Evolutionary conservation across 1,139 yeast genomes (phyloP).

Genomic region (Sugiyamaella japonica): DNA sequence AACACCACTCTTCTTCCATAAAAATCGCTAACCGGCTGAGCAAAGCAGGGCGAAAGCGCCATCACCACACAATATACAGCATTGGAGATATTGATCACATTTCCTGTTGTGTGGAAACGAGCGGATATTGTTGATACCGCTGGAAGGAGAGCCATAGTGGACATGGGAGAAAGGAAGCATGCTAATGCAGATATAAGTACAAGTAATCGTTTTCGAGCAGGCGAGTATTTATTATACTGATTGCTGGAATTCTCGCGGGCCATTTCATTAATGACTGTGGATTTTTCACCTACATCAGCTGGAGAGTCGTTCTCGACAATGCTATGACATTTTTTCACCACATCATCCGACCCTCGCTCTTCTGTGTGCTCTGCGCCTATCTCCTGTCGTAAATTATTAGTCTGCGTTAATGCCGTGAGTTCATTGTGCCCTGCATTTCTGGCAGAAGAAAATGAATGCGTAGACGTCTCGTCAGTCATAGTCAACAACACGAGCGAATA

Average conservation of each 20-base stretch:
- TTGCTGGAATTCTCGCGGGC: too few relatives aligned
- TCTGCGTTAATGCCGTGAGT: not conserved
- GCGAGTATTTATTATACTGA: conserved; percentile 11
- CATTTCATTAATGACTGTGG: not conserved
- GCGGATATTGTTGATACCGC: conserved; percentile 52
- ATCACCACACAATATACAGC: conserved; percentile 52
- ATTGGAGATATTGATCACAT: conserved; percentile 50
- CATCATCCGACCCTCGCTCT: not conserved
- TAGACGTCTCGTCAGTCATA: not conserved
- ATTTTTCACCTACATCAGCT: not conserved
- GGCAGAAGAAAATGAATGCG: not conserved
- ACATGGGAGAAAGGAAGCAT: conserved; percentile 25
- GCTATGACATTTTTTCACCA: conserved; percentile 1
- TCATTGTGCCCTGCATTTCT: not conserved
- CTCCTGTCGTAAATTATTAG: not conserved
- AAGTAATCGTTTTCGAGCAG: conserved; percentile 18
- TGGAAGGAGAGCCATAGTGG: conserved; percentile 42
- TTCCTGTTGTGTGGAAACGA: conserved; percentile 48
- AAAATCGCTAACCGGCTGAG: conserved; percentile 51
- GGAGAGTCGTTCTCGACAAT: not conserved
- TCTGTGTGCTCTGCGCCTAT: not conserved
- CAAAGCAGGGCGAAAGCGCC: conserved; percentile 52
- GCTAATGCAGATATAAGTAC: conserved; percentile 22
- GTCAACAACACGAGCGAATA: not conserved
- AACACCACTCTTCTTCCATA: conserved; percentile 52